Percentiles rank a stretch among this genome's conserved stretches.
Conservation (phyloP, 495 filamentous ascomycete species). For the Aspergillus egyptiacus region DNA sequence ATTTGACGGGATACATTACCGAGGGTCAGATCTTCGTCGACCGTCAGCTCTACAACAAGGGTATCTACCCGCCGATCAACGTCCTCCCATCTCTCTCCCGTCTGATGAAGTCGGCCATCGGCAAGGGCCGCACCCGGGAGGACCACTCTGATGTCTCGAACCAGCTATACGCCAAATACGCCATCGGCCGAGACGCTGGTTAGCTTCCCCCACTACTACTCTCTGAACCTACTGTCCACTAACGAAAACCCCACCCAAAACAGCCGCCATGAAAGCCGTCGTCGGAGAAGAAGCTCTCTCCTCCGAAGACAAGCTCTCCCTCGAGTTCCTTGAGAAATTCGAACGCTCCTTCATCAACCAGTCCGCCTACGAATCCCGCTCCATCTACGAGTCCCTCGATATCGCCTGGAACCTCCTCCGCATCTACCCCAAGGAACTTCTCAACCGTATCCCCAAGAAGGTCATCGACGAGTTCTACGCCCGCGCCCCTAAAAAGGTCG, state of each 20-base stretch:
- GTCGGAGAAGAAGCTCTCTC: slow-evolving; percentile 96
- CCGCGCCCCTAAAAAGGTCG: slow-evolving; percentile 51
- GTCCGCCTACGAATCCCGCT: slow-evolving; percentile 82
- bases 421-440: slow-evolving; percentile 93
- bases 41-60: slow-evolving; percentile 89
- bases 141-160: slow-evolving; percentile 98
- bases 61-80: slow-evolving; percentile 98
- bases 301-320: slow-evolving; percentile 90
- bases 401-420: slow-evolving; percentile 92
- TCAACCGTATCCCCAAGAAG: slow-evolving; percentile 96
- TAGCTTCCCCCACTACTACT: slow-evolving; percentile 21
- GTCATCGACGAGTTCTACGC: slow-evolving; percentile 89
- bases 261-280: slow-evolving; percentile 97
- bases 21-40: slow-evolving; percentile 99
- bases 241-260: slow-evolving; percentile 1
- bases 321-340: slow-evolving; percentile 98
- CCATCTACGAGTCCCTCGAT: slow-evolving; percentile 87
- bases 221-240: not conserved
- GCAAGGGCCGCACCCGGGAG: slow-evolving; percentile 88
- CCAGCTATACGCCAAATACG: slow-evolving; percentile 99
- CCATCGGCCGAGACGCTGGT: slow-evolving; percentile 91
- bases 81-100: slow-evolving; percentile 96
- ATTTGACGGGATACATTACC: slow-evolving; percentile 98
- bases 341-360: slow-evolving; percentile 90
- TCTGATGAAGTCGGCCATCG: slow-evolving; percentile 99